phyloP scores from a whole-genome alignment of 75 land plant genomes.

The Sequoiadendron giganteum region DNA sequence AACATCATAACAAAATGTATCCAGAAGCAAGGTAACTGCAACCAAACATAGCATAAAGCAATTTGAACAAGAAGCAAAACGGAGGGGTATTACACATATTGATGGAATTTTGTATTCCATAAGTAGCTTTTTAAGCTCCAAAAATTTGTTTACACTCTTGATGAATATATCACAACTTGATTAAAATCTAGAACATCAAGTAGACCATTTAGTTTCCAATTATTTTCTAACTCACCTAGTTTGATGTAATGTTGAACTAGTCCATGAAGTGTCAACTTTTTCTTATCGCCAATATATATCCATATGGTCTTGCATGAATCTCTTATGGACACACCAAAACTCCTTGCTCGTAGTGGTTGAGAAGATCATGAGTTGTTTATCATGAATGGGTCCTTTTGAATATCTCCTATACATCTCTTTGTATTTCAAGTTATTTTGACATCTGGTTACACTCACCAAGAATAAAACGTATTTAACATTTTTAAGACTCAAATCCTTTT shows the following conservation, averaged over 20 bases:
- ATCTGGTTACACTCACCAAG: conserved; percentile 99
- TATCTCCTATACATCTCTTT: conserved; percentile 98
- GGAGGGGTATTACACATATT: too few relatives aligned
- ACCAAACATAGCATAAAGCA: too few relatives aligned
- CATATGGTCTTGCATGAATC: conserved; percentile 99
- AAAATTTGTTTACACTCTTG: conserved; percentile 91
- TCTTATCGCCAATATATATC: conserved; percentile 99
- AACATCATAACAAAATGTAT: too few relatives aligned
- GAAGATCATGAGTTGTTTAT: conserved; percentile 99
- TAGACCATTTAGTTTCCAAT: conserved; percentile 43
- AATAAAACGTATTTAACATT: conserved; percentile 97
- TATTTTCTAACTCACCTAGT: conserved; percentile 88
- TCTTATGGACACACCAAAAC: conserved; percentile 97
- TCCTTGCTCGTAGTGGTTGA: conserved; percentile 99
- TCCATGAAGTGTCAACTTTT: conserved; percentile 93
- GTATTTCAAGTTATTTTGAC: conserved; percentile 98
- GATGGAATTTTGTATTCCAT: too few relatives aligned
- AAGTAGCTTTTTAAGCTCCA: conserved; percentile 35
- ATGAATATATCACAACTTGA: conserved; percentile 98
- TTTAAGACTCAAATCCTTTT: conserved; percentile 83
- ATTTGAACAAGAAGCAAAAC: too few relatives aligned
- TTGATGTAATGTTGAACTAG: conserved; percentile 99
- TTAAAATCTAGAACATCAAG: conserved; percentile 92
- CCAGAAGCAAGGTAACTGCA: too few relatives aligned
- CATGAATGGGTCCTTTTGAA: conserved; percentile 98